Percentiles rank a stretch among this genome's conserved stretches.
Evolutionary conservation across 2,329 filamentous ascomycete species (phyloP).

Genomic region (Aquanectria penicillioides): DNA sequence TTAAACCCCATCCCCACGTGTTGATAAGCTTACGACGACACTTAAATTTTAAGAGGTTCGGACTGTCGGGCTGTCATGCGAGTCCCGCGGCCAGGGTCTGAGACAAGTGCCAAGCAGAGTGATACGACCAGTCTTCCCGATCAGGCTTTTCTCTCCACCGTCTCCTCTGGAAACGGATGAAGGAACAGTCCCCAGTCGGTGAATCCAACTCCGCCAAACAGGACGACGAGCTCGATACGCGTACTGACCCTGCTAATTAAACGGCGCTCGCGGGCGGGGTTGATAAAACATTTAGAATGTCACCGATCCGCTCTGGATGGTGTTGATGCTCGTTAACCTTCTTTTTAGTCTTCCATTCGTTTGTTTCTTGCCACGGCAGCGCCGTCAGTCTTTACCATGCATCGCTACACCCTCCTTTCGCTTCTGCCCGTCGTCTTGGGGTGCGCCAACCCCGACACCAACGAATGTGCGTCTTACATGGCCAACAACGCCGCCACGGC

Average conservation of each 20-base stretch:
- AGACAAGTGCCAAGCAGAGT: conserved; percentile 4
- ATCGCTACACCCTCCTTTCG: conserved; percentile 33
- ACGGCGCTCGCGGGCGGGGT: too few relatives aligned
- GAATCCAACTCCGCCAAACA: conserved; percentile 36
- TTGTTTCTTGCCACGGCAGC: conserved; percentile 26
- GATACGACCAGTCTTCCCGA: not conserved
- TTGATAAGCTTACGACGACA: conserved; percentile 14
- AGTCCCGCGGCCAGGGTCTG: not conserved
- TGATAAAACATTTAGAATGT: conserved; percentile 18
- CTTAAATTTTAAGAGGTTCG: conserved; percentile 1
- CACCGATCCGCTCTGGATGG: not conserved
- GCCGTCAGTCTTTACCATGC: conserved; percentile 32
- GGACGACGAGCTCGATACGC: not conserved
- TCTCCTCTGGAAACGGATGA: not conserved
- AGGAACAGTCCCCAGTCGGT: conserved; percentile 32
- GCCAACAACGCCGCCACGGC: conserved; percentile 27
- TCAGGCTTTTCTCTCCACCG: not conserved
- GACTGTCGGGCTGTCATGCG: not conserved
- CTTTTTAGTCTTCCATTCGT: conserved; percentile 11
- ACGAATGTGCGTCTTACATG: conserved; percentile 34
- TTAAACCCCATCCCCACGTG: not conserved
- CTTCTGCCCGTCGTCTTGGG: conserved; percentile 36
- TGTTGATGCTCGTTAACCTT: not conserved
- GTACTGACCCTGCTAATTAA: conserved; percentile 6
- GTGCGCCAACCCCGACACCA: conserved; percentile 34